Conservation (phyloP, 345 rosid genomes). For the Citrus glauca region DNA sequence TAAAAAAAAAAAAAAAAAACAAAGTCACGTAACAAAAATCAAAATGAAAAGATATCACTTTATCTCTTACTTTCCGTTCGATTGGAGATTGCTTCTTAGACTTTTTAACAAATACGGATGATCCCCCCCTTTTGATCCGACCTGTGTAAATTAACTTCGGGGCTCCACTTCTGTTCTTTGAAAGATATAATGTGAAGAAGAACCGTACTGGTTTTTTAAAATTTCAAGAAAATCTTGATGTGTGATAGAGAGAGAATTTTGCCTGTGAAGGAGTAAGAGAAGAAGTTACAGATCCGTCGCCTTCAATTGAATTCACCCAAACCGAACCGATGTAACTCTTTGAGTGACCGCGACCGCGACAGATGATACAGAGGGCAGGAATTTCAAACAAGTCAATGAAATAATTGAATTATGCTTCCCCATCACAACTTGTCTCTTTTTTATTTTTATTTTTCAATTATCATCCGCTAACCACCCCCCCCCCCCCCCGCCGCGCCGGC, state of each 20-base stretch:
- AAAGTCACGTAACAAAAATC: neutral
- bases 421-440: neutral
- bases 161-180: constrained; percentile 19
- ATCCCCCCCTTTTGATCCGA: neutral
- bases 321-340: constrained; percentile 11
- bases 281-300: constrained; percentile 14
- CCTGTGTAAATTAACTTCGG: constrained; percentile 7
- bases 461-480: too few relatives aligned
- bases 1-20: neutral
- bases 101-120: constrained; percentile 4
- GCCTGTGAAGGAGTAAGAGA: neutral
- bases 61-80: neutral
- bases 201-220: constrained; percentile 4
- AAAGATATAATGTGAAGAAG: neutral
- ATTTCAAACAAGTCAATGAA: constrained; percentile 12
- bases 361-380: constrained; percentile 6
- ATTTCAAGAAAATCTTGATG: neutral
- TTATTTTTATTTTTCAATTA: too few relatives aligned
- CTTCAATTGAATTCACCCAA: constrained; percentile 25
- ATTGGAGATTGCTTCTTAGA: constrained; percentile 13
- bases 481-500: too few relatives aligned
- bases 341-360: constrained; percentile 8
- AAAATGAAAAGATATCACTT: neutral
- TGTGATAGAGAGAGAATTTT: neutral
- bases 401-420: constrained; percentile 8